phyloP scores from a whole-genome alignment of 257 asterid genomes.

The Fraxinus pennsylvanica region DNA sequence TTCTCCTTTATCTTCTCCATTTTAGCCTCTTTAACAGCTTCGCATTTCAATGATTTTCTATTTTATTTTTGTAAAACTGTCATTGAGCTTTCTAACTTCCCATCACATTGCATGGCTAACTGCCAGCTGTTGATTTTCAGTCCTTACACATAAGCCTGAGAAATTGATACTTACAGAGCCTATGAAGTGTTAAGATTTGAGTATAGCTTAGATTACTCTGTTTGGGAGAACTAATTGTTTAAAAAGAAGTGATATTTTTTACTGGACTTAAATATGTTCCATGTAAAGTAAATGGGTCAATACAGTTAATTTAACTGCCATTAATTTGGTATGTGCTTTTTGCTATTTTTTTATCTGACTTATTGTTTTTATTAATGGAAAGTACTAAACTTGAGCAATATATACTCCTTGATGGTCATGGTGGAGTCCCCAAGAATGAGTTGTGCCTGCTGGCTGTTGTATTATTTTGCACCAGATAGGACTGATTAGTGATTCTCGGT shows the following conservation, averaged over 20 bases:
- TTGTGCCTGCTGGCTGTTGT: neutral
- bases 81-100: neutral
- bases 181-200: neutral
- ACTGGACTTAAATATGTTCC: neutral
- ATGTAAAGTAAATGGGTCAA: neutral
- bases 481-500: neutral
- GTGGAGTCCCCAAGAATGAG: neutral
- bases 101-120: neutral
- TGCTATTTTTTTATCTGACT: neutral
- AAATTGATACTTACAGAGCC: neutral
- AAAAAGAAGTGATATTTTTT: neutral
- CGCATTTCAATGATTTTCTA: neutral
- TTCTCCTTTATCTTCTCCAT: neutral
- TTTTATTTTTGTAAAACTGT: neutral
- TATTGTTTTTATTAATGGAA: neutral
- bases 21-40: neutral
- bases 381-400: neutral
- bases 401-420: constrained; percentile 13
- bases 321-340: neutral
- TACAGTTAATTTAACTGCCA: neutral
- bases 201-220: neutral
- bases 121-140: neutral
- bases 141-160: neutral
- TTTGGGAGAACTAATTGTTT: neutral
- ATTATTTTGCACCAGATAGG: neutral